Evolutionary conservation across 1,284 basidiomycete genomes (phyloP).

Genomic region (Porogramme epimiltina): DNA sequence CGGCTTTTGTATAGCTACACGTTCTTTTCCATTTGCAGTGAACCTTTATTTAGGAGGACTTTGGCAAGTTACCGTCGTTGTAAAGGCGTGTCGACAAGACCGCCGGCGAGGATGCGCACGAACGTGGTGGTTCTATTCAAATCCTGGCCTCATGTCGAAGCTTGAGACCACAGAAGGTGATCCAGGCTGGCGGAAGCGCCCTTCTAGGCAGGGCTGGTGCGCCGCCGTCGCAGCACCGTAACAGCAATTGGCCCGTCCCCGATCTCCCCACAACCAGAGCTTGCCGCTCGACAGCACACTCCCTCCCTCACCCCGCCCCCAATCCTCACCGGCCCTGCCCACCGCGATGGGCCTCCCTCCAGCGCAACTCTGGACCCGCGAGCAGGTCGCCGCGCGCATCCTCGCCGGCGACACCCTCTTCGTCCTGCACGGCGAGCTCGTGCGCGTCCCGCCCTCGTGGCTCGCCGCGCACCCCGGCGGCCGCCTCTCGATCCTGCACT

Average conservation of each 20-base stretch:
- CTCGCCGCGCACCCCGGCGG: slow-evolving; percentile 90
- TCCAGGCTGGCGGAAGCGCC: no score
- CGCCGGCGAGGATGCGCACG: no score
- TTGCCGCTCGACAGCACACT: not conserved
- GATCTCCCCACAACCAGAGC: not conserved
- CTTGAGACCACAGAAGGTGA: no score
- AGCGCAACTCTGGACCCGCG: slow-evolving; percentile 48
- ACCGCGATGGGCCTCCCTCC: slow-evolving; percentile 31
- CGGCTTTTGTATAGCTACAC: no score
- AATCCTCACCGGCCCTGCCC: not conserved
- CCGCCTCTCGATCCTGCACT: slow-evolving; percentile 88
- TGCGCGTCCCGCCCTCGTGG: slow-evolving; percentile 86
- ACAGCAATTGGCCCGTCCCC: not conserved
- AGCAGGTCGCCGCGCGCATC: slow-evolving; percentile 68
- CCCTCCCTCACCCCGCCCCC: not conserved
- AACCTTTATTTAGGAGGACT: no score
- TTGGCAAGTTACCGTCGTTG: no score
- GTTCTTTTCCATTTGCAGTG: no score
- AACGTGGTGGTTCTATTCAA: no score
- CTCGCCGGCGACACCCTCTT: slow-evolving; percentile 80
- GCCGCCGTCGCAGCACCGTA: no score
- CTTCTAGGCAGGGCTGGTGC: no score
- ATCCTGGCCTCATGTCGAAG: no score
- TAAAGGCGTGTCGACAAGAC: no score
- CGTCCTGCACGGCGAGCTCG: slow-evolving; percentile 76